These are phyloP conservation scores for Garcia nutans DNA, from an alignment of 345 rosid genomes.

Conservation along the genomic window DNA sequence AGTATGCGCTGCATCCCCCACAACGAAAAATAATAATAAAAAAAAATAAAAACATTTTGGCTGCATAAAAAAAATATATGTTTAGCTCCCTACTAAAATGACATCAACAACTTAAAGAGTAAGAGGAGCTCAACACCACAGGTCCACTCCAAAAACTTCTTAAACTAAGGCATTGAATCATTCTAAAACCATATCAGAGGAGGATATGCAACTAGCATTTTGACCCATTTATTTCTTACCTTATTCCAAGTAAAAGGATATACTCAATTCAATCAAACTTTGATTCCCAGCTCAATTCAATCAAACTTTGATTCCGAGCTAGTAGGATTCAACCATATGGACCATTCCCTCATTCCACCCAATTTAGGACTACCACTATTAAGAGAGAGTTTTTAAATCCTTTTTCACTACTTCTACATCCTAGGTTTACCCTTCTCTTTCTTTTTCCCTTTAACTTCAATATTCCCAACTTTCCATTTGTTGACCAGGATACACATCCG, in stretches of 20 bases:
- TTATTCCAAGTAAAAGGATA: background rate
- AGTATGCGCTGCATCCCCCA: background rate
- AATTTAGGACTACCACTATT: background rate
- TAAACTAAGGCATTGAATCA: no score
- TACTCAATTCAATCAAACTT: background rate
- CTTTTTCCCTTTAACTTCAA: background rate
- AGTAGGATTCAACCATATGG: background rate
- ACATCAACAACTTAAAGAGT: no score
- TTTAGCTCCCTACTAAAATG: no score
- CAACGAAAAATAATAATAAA: no score
- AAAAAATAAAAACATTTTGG: no score
- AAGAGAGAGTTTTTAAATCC: background rate
- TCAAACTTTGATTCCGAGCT: no score
- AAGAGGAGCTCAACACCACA: no score
- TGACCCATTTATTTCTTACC: background rate
- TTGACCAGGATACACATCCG: background rate
- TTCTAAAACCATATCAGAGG: no score
- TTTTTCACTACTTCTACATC: background rate
- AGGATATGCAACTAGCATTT: background rate
- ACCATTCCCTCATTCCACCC: background rate
- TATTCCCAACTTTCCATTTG: background rate
- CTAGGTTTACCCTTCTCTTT: background rate
- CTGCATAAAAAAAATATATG: no score
- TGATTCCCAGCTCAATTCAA: background rate
- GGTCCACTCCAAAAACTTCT: no score